Evolutionary conservation across 805 yeast genomes (phyloP).

Genomic region (Schwanniomyces sp.): DNA sequence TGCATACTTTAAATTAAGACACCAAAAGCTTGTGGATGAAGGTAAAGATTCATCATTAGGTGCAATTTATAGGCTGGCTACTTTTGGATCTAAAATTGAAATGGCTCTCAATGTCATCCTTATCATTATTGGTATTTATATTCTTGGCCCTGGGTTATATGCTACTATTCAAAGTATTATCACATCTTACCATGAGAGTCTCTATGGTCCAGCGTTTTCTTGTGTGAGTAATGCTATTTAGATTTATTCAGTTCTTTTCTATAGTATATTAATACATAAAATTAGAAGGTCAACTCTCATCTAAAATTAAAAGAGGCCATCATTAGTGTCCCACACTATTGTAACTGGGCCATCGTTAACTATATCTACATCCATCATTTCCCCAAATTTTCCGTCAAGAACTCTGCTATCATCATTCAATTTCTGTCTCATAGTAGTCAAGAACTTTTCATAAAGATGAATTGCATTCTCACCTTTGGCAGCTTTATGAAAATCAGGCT

Average conservation of each 20-base stretch:
- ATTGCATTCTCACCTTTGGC: slow-evolving; percentile 70
- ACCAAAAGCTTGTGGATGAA: slow-evolving; percentile 15
- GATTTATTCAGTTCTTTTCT: slow-evolving; percentile 1
- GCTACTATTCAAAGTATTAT: slow-evolving; percentile 56
- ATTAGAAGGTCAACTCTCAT: background rate
- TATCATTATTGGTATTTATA: slow-evolving; percentile 50
- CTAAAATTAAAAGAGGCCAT: slow-evolving; percentile 14
- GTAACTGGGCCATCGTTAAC: slow-evolving; percentile 95
- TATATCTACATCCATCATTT: slow-evolving; percentile 92
- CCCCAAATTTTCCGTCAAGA: slow-evolving; percentile 90
- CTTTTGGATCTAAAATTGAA: slow-evolving; percentile 33
- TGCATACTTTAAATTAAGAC: slow-evolving; percentile 50
- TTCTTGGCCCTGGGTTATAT: slow-evolving; percentile 60
- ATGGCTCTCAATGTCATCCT: slow-evolving; percentile 34
- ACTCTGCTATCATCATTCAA: slow-evolving; percentile 62
- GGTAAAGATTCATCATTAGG: slow-evolving; percentile 20
- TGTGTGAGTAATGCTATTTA: slow-evolving; percentile 37
- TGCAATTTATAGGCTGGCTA: slow-evolving; percentile 25
- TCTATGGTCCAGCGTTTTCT: slow-evolving; percentile 52
- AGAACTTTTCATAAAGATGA: slow-evolving; percentile 53
- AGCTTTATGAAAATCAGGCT: slow-evolving; percentile 93
- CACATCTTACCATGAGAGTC: slow-evolving; percentile 46
- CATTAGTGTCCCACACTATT: slow-evolving; percentile 71
- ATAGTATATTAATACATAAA: background rate
- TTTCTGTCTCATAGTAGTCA: slow-evolving; percentile 45